These are phyloP conservation scores for Cladosporium sp. DNA, from an alignment of 2,329 filamentous ascomycete genomes.

Conservation along the genomic window DNA sequence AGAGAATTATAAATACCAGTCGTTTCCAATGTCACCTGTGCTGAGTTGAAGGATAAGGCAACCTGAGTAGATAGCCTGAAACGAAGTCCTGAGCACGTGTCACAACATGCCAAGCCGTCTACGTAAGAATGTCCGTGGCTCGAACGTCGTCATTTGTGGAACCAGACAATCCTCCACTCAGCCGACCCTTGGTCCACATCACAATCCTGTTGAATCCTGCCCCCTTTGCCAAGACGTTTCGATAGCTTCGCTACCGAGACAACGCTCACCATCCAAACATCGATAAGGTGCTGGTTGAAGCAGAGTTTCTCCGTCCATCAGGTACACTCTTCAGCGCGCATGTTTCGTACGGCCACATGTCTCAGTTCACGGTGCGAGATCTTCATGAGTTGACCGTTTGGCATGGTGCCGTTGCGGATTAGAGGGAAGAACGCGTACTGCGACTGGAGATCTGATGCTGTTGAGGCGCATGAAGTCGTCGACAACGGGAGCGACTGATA, in stretches of 20 bases:
- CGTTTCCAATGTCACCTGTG: background rate
- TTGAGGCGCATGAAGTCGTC: conserved; percentile 8
- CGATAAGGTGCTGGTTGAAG: background rate
- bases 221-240: background rate
- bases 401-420: background rate
- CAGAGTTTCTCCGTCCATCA: no score
- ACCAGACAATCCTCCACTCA: background rate
- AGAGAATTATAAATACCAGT: no score
- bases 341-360: background rate
- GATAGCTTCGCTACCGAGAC: background rate
- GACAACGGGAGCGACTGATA: background rate
- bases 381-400: background rate
- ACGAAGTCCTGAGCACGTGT: background rate
- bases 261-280: background rate
- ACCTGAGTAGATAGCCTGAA: background rate
- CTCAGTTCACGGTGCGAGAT: background rate
- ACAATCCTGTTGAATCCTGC: background rate
- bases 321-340: background rate
- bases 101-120: background rate
- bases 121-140: conserved; percentile 3
- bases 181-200: background rate
- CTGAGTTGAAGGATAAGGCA: background rate
- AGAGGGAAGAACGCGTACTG: background rate
- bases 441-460: background rate
- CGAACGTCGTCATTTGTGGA: background rate